Evolutionary conservation across 768 basidiomycete species (phyloP).

Genomic region (Suillus cothurnatus): DNA sequence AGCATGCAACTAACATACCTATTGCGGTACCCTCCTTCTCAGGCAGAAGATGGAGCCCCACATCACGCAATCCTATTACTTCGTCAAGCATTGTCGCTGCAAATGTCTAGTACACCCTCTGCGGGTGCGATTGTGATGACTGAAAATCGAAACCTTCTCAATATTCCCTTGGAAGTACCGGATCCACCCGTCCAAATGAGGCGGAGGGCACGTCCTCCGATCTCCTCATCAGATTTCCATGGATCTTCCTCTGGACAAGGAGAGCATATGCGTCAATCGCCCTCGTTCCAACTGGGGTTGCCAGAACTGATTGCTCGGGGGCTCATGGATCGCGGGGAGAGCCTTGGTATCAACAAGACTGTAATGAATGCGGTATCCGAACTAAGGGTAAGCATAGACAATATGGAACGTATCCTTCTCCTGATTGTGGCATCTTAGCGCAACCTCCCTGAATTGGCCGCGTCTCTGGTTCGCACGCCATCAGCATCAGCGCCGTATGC

Average conservation of each 20-base stretch:
- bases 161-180: constrained; percentile 70
- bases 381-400: constrained; percentile 54
- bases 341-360: constrained; percentile 82
- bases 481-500: constrained; percentile 39
- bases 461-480: constrained; percentile 61
- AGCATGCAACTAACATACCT: constrained; percentile 81
- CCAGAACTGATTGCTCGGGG: constrained; percentile 76
- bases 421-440: constrained; percentile 46
- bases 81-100: constrained; percentile 80
- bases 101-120: constrained; percentile 70
- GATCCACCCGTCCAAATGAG: constrained; percentile 42
- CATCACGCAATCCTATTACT: constrained; percentile 73
- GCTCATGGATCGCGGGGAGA: constrained; percentile 75
- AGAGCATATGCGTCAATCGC: constrained; percentile 42
- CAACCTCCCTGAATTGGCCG: constrained; percentile 84
- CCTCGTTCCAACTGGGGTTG: constrained; percentile 51
- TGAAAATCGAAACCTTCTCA: constrained; percentile 80
- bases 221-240: constrained; percentile 23
- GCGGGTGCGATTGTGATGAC: constrained; percentile 78
- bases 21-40: constrained; percentile 74
- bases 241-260: constrained; percentile 19
- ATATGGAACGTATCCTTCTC: neutral
- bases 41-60: constrained; percentile 38
- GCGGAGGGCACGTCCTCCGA: constrained; percentile 35
- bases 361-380: constrained; percentile 81